Conservation (phyloP, 306 rosid species). For the Cicer bijugum region DNA sequence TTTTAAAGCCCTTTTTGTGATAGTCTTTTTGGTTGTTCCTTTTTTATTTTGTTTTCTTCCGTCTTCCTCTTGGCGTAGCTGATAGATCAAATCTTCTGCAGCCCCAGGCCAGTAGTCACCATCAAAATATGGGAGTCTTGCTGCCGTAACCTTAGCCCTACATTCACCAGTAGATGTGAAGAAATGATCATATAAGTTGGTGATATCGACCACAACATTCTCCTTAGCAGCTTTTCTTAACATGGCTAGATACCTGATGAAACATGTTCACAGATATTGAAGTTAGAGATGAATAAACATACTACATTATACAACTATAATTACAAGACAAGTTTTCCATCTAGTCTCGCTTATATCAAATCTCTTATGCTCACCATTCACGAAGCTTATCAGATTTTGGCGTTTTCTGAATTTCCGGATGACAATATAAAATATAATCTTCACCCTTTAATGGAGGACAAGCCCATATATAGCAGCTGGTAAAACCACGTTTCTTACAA, state of each 20-base stretch:
- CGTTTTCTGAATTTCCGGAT: constrained; percentile 98
- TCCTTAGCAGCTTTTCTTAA: constrained; percentile 91
- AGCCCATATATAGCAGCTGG: constrained; percentile 99
- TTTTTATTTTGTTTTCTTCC: constrained; percentile 92
- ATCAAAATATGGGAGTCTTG: constrained; percentile 97
- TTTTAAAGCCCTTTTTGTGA: constrained; percentile 91
- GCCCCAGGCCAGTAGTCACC: constrained; percentile 99
- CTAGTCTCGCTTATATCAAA: background rate
- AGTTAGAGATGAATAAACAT: constrained; percentile 43
- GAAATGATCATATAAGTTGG: constrained; percentile 95
- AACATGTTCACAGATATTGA: constrained; percentile 40
- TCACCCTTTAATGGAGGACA: constrained; percentile 99
- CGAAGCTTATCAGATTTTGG: constrained; percentile 99
- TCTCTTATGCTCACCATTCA: constrained; percentile 74
- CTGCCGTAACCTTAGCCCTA: constrained; percentile 90
- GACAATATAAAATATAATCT: constrained; percentile 96
- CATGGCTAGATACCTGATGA: constrained; percentile 87
- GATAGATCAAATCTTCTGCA: constrained; percentile 96
- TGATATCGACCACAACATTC: constrained; percentile 77
- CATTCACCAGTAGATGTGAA: constrained; percentile 82
- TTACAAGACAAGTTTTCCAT: constrained; percentile 19
- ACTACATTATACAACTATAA: constrained; percentile 8
- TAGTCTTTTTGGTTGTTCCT: constrained; percentile 83
- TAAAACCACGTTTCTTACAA: constrained; percentile 92
- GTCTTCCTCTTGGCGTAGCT: constrained; percentile 94